phyloP scores from a whole-genome alignment of 495 filamentous ascomycete genomes.

The Lindgomyces ingoldianus region DNA sequence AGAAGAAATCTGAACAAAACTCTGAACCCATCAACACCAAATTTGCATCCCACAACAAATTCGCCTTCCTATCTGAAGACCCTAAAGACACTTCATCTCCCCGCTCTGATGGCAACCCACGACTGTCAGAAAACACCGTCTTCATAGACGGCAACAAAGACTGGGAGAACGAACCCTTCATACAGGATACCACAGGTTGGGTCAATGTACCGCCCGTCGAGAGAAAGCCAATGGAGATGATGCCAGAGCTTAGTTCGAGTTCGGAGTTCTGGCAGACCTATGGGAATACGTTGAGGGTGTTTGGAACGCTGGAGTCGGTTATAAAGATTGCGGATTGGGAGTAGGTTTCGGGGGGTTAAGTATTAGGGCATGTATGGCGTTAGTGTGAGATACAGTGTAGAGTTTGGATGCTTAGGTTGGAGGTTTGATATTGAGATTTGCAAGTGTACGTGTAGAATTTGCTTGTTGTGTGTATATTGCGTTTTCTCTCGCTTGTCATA shows the following conservation, averaged over 20 bases:
- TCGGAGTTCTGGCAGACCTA: slow-evolving; percentile 64
- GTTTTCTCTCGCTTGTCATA: too few relatives aligned
- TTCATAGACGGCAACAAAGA: not conserved
- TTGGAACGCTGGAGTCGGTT: slow-evolving; percentile 62
- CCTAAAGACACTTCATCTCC: not conserved
- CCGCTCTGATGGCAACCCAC: not conserved
- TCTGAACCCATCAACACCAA: slow-evolving; percentile 10
- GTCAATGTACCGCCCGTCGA: not conserved
- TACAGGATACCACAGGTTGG: not conserved
- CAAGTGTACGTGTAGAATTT: too few relatives aligned
- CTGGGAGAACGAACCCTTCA: slow-evolving; percentile 12
- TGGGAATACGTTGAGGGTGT: slow-evolving; percentile 65
- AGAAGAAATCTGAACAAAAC: slow-evolving; percentile 25
- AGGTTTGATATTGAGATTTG: too few relatives aligned
- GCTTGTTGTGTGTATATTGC: too few relatives aligned
- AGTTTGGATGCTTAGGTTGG: too few relatives aligned
- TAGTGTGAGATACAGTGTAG: too few relatives aligned
- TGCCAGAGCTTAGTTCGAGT: slow-evolving; percentile 52
- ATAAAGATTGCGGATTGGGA: slow-evolving; percentile 26
- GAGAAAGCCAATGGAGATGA: slow-evolving; percentile 30
- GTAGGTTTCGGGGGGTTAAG: too few relatives aligned
- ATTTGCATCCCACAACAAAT: slow-evolving; percentile 23
- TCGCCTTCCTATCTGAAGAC: slow-evolving; percentile 10
- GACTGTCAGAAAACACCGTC: not conserved
- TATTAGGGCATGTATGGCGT: too few relatives aligned